These are phyloP conservation scores for Phytopythium helicoides DNA, from an alignment of 352 stramenopile species.

Conservation along the genomic window DNA sequence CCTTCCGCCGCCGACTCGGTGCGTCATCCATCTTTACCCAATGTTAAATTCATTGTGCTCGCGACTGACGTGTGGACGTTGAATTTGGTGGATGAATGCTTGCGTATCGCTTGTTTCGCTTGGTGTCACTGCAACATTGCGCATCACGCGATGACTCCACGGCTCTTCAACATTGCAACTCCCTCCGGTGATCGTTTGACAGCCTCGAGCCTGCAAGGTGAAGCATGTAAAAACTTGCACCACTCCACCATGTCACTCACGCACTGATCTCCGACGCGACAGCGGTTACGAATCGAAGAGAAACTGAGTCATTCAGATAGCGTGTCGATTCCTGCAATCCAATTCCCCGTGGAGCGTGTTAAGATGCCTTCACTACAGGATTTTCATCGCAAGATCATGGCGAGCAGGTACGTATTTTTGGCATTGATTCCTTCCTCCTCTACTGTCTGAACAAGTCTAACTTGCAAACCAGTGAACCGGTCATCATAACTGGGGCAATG, in stretches of 20 bases:
- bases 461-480: slow-evolving; percentile 40
- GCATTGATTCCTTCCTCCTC: no score
- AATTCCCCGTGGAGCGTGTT: slow-evolving; percentile 42
- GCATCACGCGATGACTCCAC: slow-evolving; percentile 13
- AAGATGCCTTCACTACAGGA: slow-evolving; percentile 51
- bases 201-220: slow-evolving; percentile 21
- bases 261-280: not conserved
- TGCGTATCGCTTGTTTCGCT: slow-evolving; percentile 20
- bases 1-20: not conserved
- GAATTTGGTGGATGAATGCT: not conserved
- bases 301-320: slow-evolving; percentile 15
- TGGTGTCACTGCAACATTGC: slow-evolving; percentile 15
- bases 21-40: not conserved
- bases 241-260: slow-evolving; percentile 3
- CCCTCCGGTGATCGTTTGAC: not conserved
- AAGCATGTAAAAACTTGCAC: not conserved
- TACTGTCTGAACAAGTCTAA: no score
- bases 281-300: not conserved
- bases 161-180: not conserved
- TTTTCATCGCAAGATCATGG: slow-evolving; percentile 57
- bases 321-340: slow-evolving; percentile 7
- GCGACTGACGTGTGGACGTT: not conserved
- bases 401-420: slow-evolving; percentile 51
- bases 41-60: slow-evolving; percentile 1
- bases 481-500: slow-evolving; percentile 79